Evolutionary conservation across 2,329 filamentous ascomycete species (phyloP), one percentile per base, ranked within the genome.

Genomic region (Fusarium robinianum): DNA sequence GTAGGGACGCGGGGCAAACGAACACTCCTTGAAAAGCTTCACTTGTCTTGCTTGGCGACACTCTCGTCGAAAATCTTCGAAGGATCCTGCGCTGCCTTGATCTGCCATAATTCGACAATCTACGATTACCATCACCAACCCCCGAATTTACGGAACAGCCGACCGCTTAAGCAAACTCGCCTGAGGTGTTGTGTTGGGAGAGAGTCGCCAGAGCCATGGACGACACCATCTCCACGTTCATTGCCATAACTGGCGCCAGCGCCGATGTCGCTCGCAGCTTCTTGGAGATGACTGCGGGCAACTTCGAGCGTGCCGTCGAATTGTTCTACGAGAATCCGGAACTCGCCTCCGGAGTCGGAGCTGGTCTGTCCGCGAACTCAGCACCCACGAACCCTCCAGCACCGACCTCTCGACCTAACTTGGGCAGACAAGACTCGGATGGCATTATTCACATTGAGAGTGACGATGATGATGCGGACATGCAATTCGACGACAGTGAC

Each of bases 291-390:
- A 85, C 90, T n/a, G 87, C 89, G 58, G 84, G 84, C 61, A 86
- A 96, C 64, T 75, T 92, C 37, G 84, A 90, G 68, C 87, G 92
- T 63, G 94, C 94, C 17, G 85, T 96, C 60, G 83, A 89, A 63
- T 83, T 97, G 9, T 99, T 84, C 72, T 97, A 90, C 68, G 90
- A 95, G 63, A 94, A 87, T 65, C 88, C 87, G 29, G 90, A 92
- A 33, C 80, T 85, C 6, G 64, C 67, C n/a, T 65, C 64, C 14
- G 65, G 65, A 4, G 57, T 70, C 6, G 66, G 66, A 24, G 65
- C 67, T 23, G 65, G 62, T 24, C 35, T 67, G 15, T 61, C 60
- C n/a, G 49, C 58, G 18, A 57, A 51, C 33, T 32, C 49, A 24
- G 27, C 48, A 14, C 31, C 50, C 32, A 16, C 49, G 25, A 29